Conservation (phyloP, 2,329 filamentous ascomycete species). For the Didymella sp. region DNA sequence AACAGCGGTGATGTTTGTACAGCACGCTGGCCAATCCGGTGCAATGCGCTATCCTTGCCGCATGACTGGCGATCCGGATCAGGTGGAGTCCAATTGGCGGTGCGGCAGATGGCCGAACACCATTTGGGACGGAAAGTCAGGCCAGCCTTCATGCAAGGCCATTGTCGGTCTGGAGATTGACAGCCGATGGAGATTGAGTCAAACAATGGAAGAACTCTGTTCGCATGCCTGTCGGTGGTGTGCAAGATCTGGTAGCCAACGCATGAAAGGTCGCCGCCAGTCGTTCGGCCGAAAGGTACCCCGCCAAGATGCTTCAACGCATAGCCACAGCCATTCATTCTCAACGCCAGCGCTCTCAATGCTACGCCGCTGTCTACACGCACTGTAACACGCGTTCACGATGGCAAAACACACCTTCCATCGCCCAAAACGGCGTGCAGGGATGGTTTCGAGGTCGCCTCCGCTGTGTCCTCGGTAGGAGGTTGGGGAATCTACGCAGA, state of each 20-base stretch:
- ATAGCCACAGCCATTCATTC: conserved; percentile 25
- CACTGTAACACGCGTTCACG: conserved; percentile 32
- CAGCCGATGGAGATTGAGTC: conserved; percentile 15
- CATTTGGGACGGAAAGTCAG: conserved; percentile 22
- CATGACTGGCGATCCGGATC: conserved; percentile 33
- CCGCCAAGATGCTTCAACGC: conserved; percentile 20
- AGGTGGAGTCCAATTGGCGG: conserved; percentile 22
- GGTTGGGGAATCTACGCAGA: conserved; percentile 36
- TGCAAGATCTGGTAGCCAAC: conserved; percentile 16
- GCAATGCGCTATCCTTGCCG: conserved; percentile 22
- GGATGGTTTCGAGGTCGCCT: conserved; percentile 18
- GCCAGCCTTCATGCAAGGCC: conserved; percentile 24
- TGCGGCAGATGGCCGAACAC: conserved; percentile 20
- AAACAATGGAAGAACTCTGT: conserved; percentile 11
- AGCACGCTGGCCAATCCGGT: conserved; percentile 23
- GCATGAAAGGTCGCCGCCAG: conserved; percentile 14
- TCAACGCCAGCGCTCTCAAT: conserved; percentile 8
- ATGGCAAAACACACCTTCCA: conserved; percentile 26
- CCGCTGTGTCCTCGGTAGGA: conserved; percentile 27
- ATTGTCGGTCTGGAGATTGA: conserved; percentile 11
- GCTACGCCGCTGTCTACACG: conserved; percentile 25
- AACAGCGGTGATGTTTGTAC: conserved; percentile 35
- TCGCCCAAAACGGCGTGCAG: conserved; percentile 19
- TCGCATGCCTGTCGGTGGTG: conserved; percentile 18
- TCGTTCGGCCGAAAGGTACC: conserved; percentile 11